Evolutionary conservation across 345 rosid genomes (phyloP), one percentile per base, ranked within the genome.

Genomic region (Bruguiera parviflora): DNA sequence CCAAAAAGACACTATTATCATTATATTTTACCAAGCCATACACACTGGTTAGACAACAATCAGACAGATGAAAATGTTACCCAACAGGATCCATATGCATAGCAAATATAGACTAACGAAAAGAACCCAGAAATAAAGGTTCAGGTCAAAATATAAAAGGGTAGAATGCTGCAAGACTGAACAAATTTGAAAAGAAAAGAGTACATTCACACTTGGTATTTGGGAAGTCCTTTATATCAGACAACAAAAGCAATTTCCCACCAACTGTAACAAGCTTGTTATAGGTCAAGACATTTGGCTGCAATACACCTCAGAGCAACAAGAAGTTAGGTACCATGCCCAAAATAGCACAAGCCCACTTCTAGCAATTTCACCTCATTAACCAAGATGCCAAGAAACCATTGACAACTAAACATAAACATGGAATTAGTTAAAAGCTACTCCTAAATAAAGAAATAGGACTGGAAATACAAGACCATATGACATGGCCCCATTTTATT

Each of bases 401-500:
- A 47, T 65, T 39, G 18, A 20, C 28, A 31, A 68, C 19, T n/a
- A 5, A 28, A 43, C 19, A 43, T 13, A 13, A 43, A 43, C 19
- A 13, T 43, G 49, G 49, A 43, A 43, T 43, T 43, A 43, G 19
- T 43, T 43, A 43, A 13, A 43, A 43, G 49, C 49, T 43, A 43
- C 4, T 13, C 4, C 28, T 27, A 43, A n/a, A 13, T 24, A 2
- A 20, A 55, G 37, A 61, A 67, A 62, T 58, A 67, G 49, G 69
- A 69, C 53, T 27, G 5, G 46, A 24, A 35, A 18, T 33, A 60
- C n/a, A 35, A 8, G 28, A 15, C 2, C 32, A 49, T 33, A 49
- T 59, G n/a, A 24, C 32, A 70, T 31, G 18, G 52, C 49, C 64
- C 66, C 64, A 35, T 47, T 77, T 59, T 18, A 31, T 76, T 88